Percentiles rank a stretch among this genome's conserved stretches.
These are phyloP conservation scores for Zymoseptoria pseudotritici DNA, from an alignment of 2,329 filamentous ascomycete genomes.

Conservation along the genomic window DNA sequence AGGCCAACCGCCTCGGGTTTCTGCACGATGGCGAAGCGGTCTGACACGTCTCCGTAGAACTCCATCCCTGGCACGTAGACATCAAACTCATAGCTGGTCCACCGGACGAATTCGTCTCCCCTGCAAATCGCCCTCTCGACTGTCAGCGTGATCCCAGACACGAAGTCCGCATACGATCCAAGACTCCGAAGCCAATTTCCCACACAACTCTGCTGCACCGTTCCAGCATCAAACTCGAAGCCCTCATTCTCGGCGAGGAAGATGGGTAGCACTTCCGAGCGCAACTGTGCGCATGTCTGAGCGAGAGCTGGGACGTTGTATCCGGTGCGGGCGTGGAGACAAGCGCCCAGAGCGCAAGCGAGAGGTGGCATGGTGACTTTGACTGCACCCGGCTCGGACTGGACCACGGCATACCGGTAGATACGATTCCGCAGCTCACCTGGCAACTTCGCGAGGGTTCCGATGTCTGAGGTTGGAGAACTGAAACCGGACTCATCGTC, in stretches of 20 bases:
- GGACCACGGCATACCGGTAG: slow-evolving; percentile 17
- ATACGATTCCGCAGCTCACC: slow-evolving; percentile 22
- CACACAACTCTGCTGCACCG: slow-evolving; percentile 19
- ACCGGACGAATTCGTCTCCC: slow-evolving; percentile 4
- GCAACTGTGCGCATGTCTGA: slow-evolving; percentile 20
- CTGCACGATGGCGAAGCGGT: background rate
- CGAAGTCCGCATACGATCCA: slow-evolving; percentile 11
- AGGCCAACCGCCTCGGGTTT: background rate
- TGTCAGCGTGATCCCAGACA: slow-evolving; percentile 13
- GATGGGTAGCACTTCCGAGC: slow-evolving; percentile 19
- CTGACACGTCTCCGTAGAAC: background rate
- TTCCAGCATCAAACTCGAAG: slow-evolving; percentile 19
- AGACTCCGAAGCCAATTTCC: slow-evolving; percentile 14
- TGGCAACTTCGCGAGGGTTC: slow-evolving; percentile 19
- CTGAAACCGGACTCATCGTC: background rate
- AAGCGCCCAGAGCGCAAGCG: slow-evolving; percentile 14
- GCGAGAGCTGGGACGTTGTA: slow-evolving; percentile 18
- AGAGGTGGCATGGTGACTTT: slow-evolving; percentile 9
- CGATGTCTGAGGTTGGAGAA: slow-evolving; percentile 16
- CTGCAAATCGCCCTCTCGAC: slow-evolving; percentile 11
- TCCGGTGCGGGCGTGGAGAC: slow-evolving; percentile 11
- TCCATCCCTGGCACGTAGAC: background rate
- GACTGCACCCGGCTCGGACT: slow-evolving; percentile 2
- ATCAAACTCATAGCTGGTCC: slow-evolving; percentile 15
- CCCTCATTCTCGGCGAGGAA: slow-evolving; percentile 17